These are phyloP conservation scores for Dryas alaskensis DNA, from an alignment of 306 rosid genomes.

Conservation along the genomic window DNA sequence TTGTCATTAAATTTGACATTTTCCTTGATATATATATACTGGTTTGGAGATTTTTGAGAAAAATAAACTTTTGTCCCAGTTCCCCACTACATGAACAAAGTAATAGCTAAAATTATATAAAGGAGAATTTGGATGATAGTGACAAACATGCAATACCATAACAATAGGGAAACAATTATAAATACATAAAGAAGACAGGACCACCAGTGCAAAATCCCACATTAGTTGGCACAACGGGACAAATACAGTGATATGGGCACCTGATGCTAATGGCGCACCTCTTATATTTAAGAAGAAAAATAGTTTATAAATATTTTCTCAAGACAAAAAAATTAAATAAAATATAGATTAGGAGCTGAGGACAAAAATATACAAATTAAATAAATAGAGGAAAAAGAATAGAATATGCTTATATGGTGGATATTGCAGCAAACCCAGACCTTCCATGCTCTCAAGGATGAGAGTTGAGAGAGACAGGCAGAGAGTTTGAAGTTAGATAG, in stretches of 20 bases:
- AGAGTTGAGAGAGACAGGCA: constrained; percentile 45
- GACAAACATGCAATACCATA: constrained; percentile 14
- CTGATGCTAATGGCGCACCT: constrained; percentile 27
- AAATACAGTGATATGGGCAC: constrained; percentile 40
- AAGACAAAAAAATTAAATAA: background rate
- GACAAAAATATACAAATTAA: constrained; percentile 8
- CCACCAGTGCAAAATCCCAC: constrained; percentile 19
- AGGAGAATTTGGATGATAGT: background rate
- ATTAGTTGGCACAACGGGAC: constrained; percentile 39
- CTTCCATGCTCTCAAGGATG: constrained; percentile 40
- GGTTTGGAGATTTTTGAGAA: background rate
- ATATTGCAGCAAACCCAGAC: constrained; percentile 44
- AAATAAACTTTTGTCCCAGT: background rate
- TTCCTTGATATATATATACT: background rate
- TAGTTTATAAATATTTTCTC: background rate
- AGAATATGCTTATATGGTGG: constrained; percentile 40
- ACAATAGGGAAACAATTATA: constrained; percentile 10
- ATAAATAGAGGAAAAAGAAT: constrained; percentile 9
- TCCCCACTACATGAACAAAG: background rate
- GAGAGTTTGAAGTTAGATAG: constrained; percentile 8
- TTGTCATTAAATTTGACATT: constrained; percentile 4
- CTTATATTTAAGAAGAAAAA: background rate
- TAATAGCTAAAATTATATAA: background rate
- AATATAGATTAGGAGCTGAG: constrained; percentile 9
- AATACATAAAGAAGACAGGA: constrained; percentile 25